Evolutionary conservation across 139 green algal species (phyloP), one percentile per base, ranked within the genome.

Genomic region (Coelastrella sp.): DNA sequence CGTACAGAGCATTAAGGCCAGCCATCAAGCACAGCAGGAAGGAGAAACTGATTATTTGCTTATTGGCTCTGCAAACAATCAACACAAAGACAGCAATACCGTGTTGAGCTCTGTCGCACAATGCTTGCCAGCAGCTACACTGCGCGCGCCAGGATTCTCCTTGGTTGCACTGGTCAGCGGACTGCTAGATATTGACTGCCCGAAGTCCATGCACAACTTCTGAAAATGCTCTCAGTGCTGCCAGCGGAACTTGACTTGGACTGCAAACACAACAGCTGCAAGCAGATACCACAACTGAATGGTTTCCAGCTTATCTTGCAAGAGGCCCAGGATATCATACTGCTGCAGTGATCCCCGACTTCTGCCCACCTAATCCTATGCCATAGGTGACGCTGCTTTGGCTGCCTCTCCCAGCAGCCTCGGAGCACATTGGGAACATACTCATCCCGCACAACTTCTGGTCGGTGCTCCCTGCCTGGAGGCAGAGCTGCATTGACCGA

Each of bases 401-500:
- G 89, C 30, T 84, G 62, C 4, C 80, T 50, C 83, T 92, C 87
- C 94, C 94, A 96, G 45, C 85, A 84, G n/a, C 93, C 94, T n/a
- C 81, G 63, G 83, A 96, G 85, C 34, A 96, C 88, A 76, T 94
- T 90, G 7, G 94, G 93, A 21, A 91, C 91, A 76, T 90, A 92
- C 67, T 88, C 79, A 4, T 92, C 86, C 13, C 63, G 79, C 53
- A 83, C 67, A 8, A 84, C 66, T 19, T 81, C 73, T 2, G 68
- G 67, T n/a, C 15, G 17, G 4, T 21, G n/a, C 25, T 85, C 51
- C 25, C 62, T 25, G 32, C 68, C 40, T 0, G 59, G 62, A 1
- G 85, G 79, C 76, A 89, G 68, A 43, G 88, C 80, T 51, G 87
- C 81, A 32, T 88, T 85, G 23, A 92, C 79, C 25, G 89, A 86